Conservation (phyloP, 2,329 filamentous ascomycete species). For the Verticillium isaacii region DNA sequence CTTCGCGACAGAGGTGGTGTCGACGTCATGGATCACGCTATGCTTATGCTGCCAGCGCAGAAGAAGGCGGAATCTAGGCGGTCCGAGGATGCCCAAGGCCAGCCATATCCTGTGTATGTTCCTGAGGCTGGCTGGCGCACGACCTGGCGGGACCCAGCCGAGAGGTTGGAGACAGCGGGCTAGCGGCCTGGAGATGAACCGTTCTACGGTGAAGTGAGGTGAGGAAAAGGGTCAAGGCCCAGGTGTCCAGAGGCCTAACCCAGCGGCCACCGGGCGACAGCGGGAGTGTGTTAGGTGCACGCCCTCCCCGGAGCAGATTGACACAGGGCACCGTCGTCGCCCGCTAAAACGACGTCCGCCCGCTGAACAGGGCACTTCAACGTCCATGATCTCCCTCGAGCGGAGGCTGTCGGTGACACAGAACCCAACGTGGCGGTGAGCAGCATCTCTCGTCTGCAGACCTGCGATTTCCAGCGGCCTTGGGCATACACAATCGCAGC, state of each 20-base stretch:
- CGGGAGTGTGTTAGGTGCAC: background rate
- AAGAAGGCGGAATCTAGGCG: background rate
- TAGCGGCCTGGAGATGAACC: background rate
- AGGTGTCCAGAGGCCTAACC: background rate
- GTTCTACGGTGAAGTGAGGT: background rate
- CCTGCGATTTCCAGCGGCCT: conserved; percentile 6
- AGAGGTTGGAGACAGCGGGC: background rate
- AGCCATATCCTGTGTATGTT: background rate
- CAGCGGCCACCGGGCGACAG: background rate
- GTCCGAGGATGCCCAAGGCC: background rate
- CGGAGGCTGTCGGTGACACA: conserved; percentile 14
- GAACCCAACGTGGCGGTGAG: conserved; percentile 15
- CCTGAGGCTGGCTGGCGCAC: background rate
- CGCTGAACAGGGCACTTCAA: background rate
- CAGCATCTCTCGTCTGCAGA: conserved; percentile 9
- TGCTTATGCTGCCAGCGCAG: background rate
- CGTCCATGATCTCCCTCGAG: background rate
- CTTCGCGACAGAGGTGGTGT: conserved; percentile 6
- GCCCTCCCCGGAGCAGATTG: background rate
- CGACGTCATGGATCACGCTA: conserved; percentile 9
- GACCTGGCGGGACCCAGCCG: background rate
- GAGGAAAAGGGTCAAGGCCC: background rate
- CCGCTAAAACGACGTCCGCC: background rate
- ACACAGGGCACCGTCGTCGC: background rate
- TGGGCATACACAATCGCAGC: conserved; percentile 7